Evolutionary conservation across 805 yeast species (phyloP), one percentile per base, ranked within the genome.

Genomic region (Isabelozyma heimii): DNA sequence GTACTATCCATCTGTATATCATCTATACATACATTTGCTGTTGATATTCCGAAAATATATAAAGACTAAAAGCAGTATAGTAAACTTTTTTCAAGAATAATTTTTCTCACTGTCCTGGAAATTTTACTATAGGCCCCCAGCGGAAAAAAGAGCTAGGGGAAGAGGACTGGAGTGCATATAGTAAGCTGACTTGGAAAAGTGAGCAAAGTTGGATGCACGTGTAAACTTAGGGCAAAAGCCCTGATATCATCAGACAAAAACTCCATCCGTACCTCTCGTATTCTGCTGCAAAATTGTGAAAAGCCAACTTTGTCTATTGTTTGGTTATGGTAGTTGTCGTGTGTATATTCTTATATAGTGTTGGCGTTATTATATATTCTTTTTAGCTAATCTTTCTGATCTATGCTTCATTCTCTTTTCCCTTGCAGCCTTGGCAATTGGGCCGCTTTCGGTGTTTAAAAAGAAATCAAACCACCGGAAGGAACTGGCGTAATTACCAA

Each of bases 401-500:
- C 66, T 80, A 59, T 59, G 64, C 59, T 73, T 81, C 82, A 80
- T 79, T 64, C 79, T 80, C 52, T 66, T 76, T 68, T 87, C 95
- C 75, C 97, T 82, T 53, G 79, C 81, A 24, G 77, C 76, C 68
- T 85, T 87, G 38, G 92, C 95, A 60, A 83, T 83, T 44, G 85
- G 84, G 52, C 96, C 96, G 56, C 92, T 89, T 71, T 89, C 95
- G n/a, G 99, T 91, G 66, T 86, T 85, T 58, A 92, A 75, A 54
- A 83, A 65, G 70, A 73, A 87, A 73, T 92, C 99, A 95, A 96
- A 91, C 89, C 96, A 89, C 74, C 97, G 85, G 81, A 92, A 94
- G 37, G 91, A 83, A 42, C 96, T 87, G 27, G 97, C 94, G 68
- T 90, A 92, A 71, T 91, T 91, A 57, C 98, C 98, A 59, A 90